These are phyloP conservation scores for Ceratocystis diversiconidia DNA, from an alignment of 2,329 filamentous ascomycete species.

Conservation along the genomic window DNA sequence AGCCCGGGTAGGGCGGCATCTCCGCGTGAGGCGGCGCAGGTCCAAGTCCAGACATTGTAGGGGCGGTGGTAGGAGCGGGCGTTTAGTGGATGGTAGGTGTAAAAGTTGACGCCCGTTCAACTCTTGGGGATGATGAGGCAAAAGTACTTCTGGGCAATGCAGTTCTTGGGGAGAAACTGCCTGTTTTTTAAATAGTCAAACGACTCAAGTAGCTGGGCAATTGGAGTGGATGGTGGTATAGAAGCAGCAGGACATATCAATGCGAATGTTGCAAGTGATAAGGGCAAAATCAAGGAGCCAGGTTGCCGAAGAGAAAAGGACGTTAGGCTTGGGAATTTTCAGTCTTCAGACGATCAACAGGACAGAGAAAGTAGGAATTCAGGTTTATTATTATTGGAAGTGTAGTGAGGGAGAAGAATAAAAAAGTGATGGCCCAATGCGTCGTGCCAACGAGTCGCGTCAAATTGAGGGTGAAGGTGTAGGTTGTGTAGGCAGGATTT, in stretches of 20 bases:
- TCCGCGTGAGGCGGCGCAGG: conserved; percentile 10
- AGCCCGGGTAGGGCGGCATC: neutral
- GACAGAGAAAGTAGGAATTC: neutral
- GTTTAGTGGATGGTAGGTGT: neutral
- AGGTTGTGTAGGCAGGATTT: neutral
- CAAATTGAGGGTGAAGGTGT: neutral
- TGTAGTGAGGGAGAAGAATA: too few species aligned
- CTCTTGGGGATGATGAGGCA: neutral
- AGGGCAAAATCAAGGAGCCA: neutral
- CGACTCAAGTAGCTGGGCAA: neutral
- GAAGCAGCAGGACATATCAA: conserved; percentile 4
- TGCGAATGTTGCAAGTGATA: neutral
- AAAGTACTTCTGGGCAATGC: neutral
- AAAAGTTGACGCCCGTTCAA: conserved; percentile 7
- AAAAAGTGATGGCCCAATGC: too few species aligned
- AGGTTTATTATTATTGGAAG: too few species aligned
- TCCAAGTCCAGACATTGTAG: conserved; percentile 12
- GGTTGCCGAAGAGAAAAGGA: neutral
- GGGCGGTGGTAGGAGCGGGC: neutral
- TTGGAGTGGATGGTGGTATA: neutral
- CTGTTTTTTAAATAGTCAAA: neutral
- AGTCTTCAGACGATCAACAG: neutral
- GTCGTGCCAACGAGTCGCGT: too few species aligned
- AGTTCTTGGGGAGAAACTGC: neutral
- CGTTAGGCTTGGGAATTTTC: too few species aligned